These are phyloP conservation scores for Datura wrightii DNA, from an alignment of 257 asterid species.

Conservation along the genomic window DNA sequence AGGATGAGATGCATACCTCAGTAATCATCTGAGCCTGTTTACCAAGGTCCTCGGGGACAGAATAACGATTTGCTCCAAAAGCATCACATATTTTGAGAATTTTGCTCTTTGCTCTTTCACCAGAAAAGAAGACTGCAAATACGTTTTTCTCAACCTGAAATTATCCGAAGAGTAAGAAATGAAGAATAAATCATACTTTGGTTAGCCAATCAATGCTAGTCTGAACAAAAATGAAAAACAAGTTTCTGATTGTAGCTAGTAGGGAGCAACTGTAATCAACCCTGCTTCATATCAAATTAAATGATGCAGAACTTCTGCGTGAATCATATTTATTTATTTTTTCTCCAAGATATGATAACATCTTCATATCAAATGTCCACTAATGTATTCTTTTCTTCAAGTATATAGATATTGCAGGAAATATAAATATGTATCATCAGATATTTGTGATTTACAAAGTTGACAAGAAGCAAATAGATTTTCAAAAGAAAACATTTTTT, in stretches of 20 bases:
- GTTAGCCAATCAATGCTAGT: background rate
- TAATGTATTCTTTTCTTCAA: background rate
- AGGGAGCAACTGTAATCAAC: slow-evolving; percentile 7
- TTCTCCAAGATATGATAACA: background rate
- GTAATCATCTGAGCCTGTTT: slow-evolving; percentile 79
- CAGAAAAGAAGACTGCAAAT: slow-evolving; percentile 88
- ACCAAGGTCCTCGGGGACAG: slow-evolving; percentile 75
- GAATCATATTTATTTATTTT: background rate
- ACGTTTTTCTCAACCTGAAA: slow-evolving; percentile 93
- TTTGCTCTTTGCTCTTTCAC: slow-evolving; percentile 89
- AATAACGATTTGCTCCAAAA: slow-evolving; percentile 96
- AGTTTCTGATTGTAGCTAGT: background rate
- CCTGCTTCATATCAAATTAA: background rate
- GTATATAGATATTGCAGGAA: slow-evolving; percentile 14
- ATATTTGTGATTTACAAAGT: slow-evolving; percentile 5
- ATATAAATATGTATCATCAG: background rate
- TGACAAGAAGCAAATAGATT: slow-evolving; percentile 11
- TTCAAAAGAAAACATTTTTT: background rate
- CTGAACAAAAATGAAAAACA: background rate
- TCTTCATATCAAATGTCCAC: background rate
- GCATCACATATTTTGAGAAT: slow-evolving; percentile 97
- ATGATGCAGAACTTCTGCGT: background rate
- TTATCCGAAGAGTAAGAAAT: slow-evolving; percentile 34
- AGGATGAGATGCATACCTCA: slow-evolving; percentile 57
- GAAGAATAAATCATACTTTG: slow-evolving; percentile 1